Base-by-base conservation (phyloP, 2,329 filamentous ascomycete genomes). In the Botrytis galanthina region DNA sequence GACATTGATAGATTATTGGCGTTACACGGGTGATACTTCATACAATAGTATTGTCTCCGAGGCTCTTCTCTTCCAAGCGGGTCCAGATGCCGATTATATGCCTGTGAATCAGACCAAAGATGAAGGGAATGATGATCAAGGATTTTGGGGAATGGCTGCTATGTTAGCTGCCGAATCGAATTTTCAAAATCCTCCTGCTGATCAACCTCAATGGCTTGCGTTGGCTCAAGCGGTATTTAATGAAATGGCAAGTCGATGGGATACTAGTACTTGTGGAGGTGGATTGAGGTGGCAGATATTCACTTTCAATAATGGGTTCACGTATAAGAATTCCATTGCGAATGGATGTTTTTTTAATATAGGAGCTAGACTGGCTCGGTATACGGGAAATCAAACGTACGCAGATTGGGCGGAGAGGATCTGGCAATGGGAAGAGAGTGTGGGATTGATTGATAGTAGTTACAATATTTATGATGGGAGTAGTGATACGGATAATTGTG, bases 241-340 rank as follows among this genome's bases (percentile, higher is more conserved):
- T 81, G 91, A 89, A 7, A 92, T 95, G 79, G 89, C 88, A 3
- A 84, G 85, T 32, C 87, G 92, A 61, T 96, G 92, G 93, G 92
- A 95, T 75, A 84, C 82, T 0, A 81, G 85, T 0, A 84, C 88
- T 71, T 97, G 93, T 78, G 85, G 85, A 26, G 93, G 93, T 51
- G 93, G 93, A 9, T 81, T 96, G 63, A 87, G 92, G 74, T 95
- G 93, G 93, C 94, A 97, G 83, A 94, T 97, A 67, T 95, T 92
- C 80, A 85, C 88, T 1, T 94, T 92, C 85, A 95, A 97, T 80
- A 89, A 87, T 48, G 94, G 94, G 20, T 97, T 91, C 82, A 87
- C 91, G 77, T 94, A 95, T 86, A 95, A 90, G 79, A 90, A 90
- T 75, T 87, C 87, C 20, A 89, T 90, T 74, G 89, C 88, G 0